Evolutionary conservation across 495 filamentous ascomycete species (phyloP).

Genomic region (Penicillium turbatum): DNA sequence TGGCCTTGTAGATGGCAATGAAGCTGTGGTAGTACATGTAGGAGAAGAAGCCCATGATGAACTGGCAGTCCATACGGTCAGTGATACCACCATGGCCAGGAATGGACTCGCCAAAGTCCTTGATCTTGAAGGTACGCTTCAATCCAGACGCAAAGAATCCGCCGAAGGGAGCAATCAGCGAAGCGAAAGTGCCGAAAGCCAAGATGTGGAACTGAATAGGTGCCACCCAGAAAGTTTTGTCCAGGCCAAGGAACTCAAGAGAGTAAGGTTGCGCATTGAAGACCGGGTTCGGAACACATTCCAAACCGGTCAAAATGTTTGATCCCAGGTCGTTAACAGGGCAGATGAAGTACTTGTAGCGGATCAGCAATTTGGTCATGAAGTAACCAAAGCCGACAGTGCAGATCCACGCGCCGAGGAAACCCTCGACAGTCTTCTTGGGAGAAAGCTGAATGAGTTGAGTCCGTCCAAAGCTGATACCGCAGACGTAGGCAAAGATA

Average conservation of each 20-base stretch:
- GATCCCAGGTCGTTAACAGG: slow-evolving; percentile 94
- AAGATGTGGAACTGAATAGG: slow-evolving; percentile 97
- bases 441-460: slow-evolving; percentile 97
- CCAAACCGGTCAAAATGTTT: slow-evolving; percentile 83
- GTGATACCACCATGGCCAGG: slow-evolving; percentile 98
- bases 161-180: slow-evolving; percentile 94
- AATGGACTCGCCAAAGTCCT: slow-evolving; percentile 98
- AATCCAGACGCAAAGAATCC: slow-evolving; percentile 98
- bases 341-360: slow-evolving; percentile 97
- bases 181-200: slow-evolving; percentile 88
- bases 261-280: slow-evolving; percentile 77
- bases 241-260: slow-evolving; percentile 61
- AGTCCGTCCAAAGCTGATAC: slow-evolving; percentile 93
- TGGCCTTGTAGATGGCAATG: slow-evolving; percentile 79
- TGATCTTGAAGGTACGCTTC: slow-evolving; percentile 99
- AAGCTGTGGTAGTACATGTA: slow-evolving; percentile 99
- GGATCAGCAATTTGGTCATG: slow-evolving; percentile 83
- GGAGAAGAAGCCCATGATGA: slow-evolving; percentile 99
- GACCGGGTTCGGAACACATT: slow-evolving; percentile 89
- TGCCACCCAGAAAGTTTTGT: slow-evolving; percentile 58
- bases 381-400: slow-evolving; percentile 79
- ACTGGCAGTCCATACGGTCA: slow-evolving; percentile 99
- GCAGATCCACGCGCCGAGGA: slow-evolving; percentile 94
- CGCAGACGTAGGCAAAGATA: slow-evolving; percentile 97
- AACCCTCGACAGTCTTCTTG: slow-evolving; percentile 99